Evolutionary conservation across 192 early-diverging fungal species (phyloP).

Genomic region (Radiomyces spectabilis): DNA sequence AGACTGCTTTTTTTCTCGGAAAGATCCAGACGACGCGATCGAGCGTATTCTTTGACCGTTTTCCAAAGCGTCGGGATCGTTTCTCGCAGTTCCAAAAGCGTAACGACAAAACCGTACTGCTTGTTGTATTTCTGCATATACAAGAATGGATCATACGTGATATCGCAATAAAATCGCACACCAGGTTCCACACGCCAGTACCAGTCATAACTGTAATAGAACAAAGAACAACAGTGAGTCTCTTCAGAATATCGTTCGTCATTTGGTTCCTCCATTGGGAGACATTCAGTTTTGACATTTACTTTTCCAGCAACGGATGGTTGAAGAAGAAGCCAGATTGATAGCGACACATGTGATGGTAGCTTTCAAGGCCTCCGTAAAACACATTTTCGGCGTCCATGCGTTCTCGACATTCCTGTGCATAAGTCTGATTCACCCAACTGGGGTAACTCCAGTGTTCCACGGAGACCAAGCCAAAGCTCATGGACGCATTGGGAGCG

Average conservation of each 20-base stretch:
- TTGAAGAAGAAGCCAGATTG: slow-evolving; percentile 55
- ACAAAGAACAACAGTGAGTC: neutral
- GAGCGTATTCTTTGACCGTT: slow-evolving; percentile 22
- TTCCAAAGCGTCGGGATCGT: slow-evolving; percentile 55
- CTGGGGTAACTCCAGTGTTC: slow-evolving; percentile 73
- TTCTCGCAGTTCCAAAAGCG: slow-evolving; percentile 36
- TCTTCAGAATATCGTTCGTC: no score
- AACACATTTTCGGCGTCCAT: slow-evolving; percentile 58
- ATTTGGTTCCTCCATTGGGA: no score
- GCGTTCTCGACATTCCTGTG: slow-evolving; percentile 41
- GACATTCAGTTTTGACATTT: slow-evolving; percentile 5
- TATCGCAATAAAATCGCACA: slow-evolving; percentile 54
- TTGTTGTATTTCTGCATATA: slow-evolving; percentile 57
- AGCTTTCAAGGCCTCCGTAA: slow-evolving; percentile 68
- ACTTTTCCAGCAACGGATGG: slow-evolving; percentile 47
- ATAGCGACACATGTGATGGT: slow-evolving; percentile 86
- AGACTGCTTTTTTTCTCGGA: neutral
- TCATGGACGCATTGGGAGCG: slow-evolving; percentile 49
- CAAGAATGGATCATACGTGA: slow-evolving; percentile 58
- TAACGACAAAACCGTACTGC: slow-evolving; percentile 56
- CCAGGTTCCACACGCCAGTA: slow-evolving; percentile 68
- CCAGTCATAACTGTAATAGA: slow-evolving; percentile 33
- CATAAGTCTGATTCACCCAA: slow-evolving; percentile 60
- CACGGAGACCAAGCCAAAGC: slow-evolving; percentile 59
- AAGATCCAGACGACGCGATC: slow-evolving; percentile 19